Conservation (phyloP, 805 yeast genomes). For the Saturnispora saitoi region DNA sequence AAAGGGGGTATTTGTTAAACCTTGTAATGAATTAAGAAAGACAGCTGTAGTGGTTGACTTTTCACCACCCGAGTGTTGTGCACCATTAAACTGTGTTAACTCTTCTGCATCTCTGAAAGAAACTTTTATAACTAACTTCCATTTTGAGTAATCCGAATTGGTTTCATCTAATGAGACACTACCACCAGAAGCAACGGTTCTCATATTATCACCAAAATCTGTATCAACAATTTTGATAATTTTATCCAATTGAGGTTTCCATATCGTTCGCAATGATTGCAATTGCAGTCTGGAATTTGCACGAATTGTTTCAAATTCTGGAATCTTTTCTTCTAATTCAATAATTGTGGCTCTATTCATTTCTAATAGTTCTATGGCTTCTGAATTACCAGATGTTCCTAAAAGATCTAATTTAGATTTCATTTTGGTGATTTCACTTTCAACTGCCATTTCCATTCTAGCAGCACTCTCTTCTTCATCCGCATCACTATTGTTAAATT, state of each 20-base stretch:
- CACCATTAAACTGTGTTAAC: slow-evolving; percentile 68
- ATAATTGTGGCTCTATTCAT: slow-evolving; percentile 32
- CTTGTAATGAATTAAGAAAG: slow-evolving; percentile 85
- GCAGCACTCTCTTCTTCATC: slow-evolving; percentile 21
- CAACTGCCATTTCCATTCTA: slow-evolving; percentile 18
- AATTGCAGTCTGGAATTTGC: slow-evolving; percentile 33
- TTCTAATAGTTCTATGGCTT: slow-evolving; percentile 25
- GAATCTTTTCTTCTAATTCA: slow-evolving; percentile 33
- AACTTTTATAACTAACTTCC: slow-evolving; percentile 81
- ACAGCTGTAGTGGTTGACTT: slow-evolving; percentile 91
- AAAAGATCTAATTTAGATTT: slow-evolving; percentile 32
- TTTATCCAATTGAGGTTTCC: slow-evolving; percentile 56
- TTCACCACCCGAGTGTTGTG: slow-evolving; percentile 96
- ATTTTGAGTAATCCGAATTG: slow-evolving; percentile 50
- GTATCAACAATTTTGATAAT: slow-evolving; percentile 49
- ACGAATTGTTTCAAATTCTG: slow-evolving; percentile 27
- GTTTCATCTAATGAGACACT: slow-evolving; percentile 50
- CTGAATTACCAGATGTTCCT: slow-evolving; percentile 23
- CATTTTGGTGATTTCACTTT: slow-evolving; percentile 32
- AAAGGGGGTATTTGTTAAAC: slow-evolving; percentile 80
- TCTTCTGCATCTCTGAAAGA: slow-evolving; percentile 73
- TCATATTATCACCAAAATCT: slow-evolving; percentile 60
- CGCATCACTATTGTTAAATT: slow-evolving; percentile 23
- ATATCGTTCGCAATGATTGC: slow-evolving; percentile 24
- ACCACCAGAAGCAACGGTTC: slow-evolving; percentile 81